Conservation (phyloP, 805 yeast species). For the Jamesozyma lodderae region DNA sequence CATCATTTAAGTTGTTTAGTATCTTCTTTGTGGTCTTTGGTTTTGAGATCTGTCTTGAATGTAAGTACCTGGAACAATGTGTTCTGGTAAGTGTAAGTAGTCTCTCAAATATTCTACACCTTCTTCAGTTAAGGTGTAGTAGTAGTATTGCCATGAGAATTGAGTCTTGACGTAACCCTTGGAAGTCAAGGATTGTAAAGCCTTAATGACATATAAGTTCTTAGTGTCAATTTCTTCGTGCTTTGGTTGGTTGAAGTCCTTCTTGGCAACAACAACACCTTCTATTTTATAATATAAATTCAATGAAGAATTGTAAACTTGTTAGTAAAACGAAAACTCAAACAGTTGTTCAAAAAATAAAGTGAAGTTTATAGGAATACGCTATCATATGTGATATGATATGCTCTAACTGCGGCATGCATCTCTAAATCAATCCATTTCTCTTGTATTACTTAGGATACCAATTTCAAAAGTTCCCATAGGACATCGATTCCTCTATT, state of each 20-base stretch:
- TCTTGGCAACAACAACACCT: slow-evolving; percentile 99
- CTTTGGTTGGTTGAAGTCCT: slow-evolving; percentile 94
- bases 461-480: too few species aligned
- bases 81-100: slow-evolving; percentile 97
- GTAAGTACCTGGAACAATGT: slow-evolving; percentile 96
- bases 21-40: slow-evolving; percentile 51
- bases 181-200: slow-evolving; percentile 97
- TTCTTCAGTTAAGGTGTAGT: slow-evolving; percentile 99
- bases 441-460: too few species aligned
- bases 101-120: slow-evolving; percentile 98
- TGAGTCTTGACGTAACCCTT: slow-evolving; percentile 99
- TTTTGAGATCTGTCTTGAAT: slow-evolving; percentile 86
- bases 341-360: too few species aligned
- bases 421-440: too few species aligned
- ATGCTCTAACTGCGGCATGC: too few species aligned
- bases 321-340: slow-evolving; percentile 10
- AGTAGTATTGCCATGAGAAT: slow-evolving; percentile 99
- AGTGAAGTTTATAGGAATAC: too few species aligned
- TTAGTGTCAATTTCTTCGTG: slow-evolving; percentile 97
- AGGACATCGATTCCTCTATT: too few species aligned
- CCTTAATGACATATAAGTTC: slow-evolving; percentile 97
- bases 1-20: slow-evolving; percentile 14
- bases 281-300: slow-evolving; percentile 39
- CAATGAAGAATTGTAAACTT: background rate
- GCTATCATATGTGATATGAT: too few species aligned